Percentiles rank a stretch among this genome's conserved stretches.
phyloP scores from a whole-genome alignment of 1,284 basidiomycete genomes.

The Somion occarium region DNA sequence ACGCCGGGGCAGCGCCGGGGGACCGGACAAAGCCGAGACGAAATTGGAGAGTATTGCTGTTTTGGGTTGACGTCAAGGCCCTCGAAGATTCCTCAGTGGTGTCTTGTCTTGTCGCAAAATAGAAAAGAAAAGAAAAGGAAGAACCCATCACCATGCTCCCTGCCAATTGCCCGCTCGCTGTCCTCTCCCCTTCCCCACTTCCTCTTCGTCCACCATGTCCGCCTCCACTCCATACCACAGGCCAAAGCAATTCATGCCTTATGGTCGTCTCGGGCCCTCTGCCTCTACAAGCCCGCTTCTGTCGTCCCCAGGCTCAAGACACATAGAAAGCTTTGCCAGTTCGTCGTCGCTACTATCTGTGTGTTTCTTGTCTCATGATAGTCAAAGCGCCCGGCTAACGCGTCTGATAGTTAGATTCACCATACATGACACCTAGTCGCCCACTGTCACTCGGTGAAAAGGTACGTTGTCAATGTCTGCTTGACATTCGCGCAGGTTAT shows the following conservation, averaged over 20 bases:
- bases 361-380: slow-evolving; percentile 6
- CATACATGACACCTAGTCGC: slow-evolving; percentile 23
- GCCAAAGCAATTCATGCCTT: neutral
- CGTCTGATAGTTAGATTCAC: slow-evolving; percentile 20
- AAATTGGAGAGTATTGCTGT: neutral
- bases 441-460: slow-evolving; percentile 25
- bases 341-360: slow-evolving; percentile 7
- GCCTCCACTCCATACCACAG: slow-evolving; percentile 11
- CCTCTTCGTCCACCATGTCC: slow-evolving; percentile 17
- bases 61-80: neutral
- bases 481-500: neutral
- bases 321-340: slow-evolving; percentile 11
- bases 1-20: neutral
- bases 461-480: slow-evolving; percentile 14
- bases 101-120: neutral
- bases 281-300: slow-evolving; percentile 38
- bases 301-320: slow-evolving; percentile 16
- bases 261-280: slow-evolving; percentile 29
- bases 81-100: neutral
- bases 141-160: neutral
- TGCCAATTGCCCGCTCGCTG: slow-evolving; percentile 1
- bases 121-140: neutral
- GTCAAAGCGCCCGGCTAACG: slow-evolving; percentile 9
- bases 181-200: neutral
- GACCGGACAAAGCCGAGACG: neutral